Evolutionary conservation across 331 rosid species (phyloP).

Genomic region (Malus hybrid): DNA sequence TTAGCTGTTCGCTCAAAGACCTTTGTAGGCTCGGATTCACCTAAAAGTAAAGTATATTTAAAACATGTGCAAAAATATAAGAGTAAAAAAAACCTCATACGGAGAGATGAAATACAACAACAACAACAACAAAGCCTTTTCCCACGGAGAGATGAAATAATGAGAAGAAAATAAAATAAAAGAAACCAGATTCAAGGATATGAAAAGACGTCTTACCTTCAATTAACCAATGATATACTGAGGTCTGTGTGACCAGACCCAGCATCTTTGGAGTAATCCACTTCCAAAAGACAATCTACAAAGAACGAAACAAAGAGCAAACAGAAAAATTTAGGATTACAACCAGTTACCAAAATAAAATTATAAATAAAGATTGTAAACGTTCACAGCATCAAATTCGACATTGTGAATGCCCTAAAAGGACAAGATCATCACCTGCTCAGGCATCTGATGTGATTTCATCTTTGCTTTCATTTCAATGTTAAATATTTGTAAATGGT

Average conservation of each 20-base stretch:
- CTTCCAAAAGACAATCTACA: slow-evolving; percentile 32
- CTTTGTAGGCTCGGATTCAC: slow-evolving; percentile 28
- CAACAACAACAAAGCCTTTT: too few relatives aligned
- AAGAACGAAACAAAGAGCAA: background rate
- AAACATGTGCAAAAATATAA: background rate
- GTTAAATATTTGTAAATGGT: slow-evolving; percentile 70
- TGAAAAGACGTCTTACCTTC: slow-evolving; percentile 11
- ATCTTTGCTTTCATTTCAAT: slow-evolving; percentile 60
- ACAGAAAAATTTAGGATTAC: background rate
- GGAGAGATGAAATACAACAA: background rate
- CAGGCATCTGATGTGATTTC: slow-evolving; percentile 71
- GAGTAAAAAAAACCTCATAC: background rate
- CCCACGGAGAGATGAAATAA: background rate
- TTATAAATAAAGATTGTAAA: background rate
- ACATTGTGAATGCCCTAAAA: background rate
- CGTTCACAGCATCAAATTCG: background rate
- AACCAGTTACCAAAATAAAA: background rate
- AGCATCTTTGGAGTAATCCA: slow-evolving; percentile 28
- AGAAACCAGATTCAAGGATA: background rate
- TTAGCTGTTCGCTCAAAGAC: slow-evolving; percentile 29
- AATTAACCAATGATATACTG: slow-evolving; percentile 29
- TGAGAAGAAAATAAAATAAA: background rate
- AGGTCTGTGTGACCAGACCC: slow-evolving; percentile 28
- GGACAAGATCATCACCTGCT: slow-evolving; percentile 41
- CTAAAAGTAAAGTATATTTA: background rate